A percentile compares a stretch with the other conserved stretches of the same genome.
Evolutionary conservation across 306 rosid genomes (phyloP).

Genomic region (Inga laurina): DNA sequence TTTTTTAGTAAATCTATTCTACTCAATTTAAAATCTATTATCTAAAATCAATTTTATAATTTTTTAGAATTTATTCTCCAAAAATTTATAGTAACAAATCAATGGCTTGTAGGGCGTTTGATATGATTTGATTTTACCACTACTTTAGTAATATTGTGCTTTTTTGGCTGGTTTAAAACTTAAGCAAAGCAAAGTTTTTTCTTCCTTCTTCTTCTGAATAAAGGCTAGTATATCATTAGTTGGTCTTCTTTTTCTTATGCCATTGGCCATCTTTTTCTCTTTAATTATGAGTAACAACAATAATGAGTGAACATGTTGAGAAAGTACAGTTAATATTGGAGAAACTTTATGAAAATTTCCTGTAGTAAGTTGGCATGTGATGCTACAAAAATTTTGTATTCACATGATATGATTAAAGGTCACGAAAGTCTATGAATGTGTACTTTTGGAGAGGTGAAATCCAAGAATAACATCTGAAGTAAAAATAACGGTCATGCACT

Average conservation of each 20-base stretch:
- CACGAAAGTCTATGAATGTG: background rate
- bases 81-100: background rate
- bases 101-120: background rate
- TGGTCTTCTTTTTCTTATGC: background rate
- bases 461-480: background rate
- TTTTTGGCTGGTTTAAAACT: background rate
- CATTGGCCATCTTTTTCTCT: background rate
- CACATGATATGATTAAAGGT: conserved; percentile 22
- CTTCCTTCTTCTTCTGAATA: background rate
- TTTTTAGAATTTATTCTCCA: no score
- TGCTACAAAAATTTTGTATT: conserved; percentile 26
- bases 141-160: background rate
- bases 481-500: background rate
- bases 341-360: background rate
- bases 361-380: background rate
- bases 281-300: conserved; percentile 8
- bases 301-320: background rate
- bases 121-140: background rate
- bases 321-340: conserved; percentile 32
- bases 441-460: conserved; percentile 7
- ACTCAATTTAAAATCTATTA: no score
- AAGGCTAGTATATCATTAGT: background rate
- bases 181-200: background rate
- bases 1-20: no score
- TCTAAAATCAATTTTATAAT: no score